Conservation (phyloP, 805 yeast species). For the Candida boidinii region DNA sequence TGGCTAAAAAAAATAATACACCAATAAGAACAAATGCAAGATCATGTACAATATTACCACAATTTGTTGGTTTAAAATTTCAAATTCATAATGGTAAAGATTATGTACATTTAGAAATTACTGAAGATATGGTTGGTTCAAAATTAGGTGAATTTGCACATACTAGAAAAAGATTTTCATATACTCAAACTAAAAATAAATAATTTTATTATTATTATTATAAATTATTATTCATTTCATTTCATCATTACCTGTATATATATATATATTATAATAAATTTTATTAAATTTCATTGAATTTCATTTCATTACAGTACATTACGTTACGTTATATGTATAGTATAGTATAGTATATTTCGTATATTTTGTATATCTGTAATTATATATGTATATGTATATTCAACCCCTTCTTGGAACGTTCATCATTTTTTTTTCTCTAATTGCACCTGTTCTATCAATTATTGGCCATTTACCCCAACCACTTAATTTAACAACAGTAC, state of each 20-base stretch:
- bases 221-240: no score
- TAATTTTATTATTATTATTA: conserved; percentile 8
- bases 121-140: conserved; percentile 95
- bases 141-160: conserved; percentile 94
- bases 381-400: no score
- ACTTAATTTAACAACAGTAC: conserved; percentile 64
- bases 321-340: conserved; percentile 3
- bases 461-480: conserved; percentile 97
- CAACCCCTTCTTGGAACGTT: conserved; percentile 13
- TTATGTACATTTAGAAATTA: conserved; percentile 77
- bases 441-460: conserved; percentile 72
- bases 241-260: no score
- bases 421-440: conserved; percentile 58
- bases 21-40: conserved; percentile 97
- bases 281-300: no score
- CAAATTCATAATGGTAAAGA: conserved; percentile 96
- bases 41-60: conserved; percentile 89
- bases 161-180: conserved; percentile 81
- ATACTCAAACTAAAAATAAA: conserved; percentile 68
- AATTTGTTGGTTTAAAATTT: conserved; percentile 88
- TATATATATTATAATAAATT: no score
- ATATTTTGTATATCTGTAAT: no score
- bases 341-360: no score
- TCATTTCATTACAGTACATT: no score
- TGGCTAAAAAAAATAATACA: conserved; percentile 69